Evolutionary conservation across 768 basidiomycete genomes (phyloP).

Genomic region (Naematelia encephala): DNA sequence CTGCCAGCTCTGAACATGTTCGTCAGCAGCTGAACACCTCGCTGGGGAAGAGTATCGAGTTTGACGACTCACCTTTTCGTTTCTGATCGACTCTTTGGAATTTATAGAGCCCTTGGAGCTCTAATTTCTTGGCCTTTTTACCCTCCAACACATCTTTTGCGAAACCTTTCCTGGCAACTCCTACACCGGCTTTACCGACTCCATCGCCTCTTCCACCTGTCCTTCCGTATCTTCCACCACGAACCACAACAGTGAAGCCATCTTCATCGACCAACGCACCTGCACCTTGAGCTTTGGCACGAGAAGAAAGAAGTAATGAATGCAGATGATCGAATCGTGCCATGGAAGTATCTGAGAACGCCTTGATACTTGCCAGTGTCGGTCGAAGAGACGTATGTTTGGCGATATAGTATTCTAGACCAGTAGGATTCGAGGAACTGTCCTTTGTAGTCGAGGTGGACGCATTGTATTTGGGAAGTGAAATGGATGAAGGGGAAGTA

Average conservation of each 20-base stretch:
- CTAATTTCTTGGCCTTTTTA: conserved; percentile 59
- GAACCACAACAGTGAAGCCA: conserved; percentile 89
- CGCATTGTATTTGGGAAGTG: not conserved
- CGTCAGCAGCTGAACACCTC: too few relatives aligned
- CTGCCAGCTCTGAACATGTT: conserved; percentile 56
- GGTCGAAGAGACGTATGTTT: conserved; percentile 69
- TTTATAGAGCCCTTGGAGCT: conserved; percentile 66
- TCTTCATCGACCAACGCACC: conserved; percentile 91
- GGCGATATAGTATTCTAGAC: conserved; percentile 68
- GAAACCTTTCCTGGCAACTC: conserved; percentile 63
- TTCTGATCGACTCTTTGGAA: conserved; percentile 91
- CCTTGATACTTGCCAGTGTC: conserved; percentile 66
- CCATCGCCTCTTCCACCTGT: conserved; percentile 76
- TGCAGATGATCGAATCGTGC: conserved; percentile 71
- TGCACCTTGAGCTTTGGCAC: conserved; percentile 56
- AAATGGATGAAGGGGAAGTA: conserved; percentile 6
- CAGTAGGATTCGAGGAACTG: conserved; percentile 51
- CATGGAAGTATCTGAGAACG: conserved; percentile 77
- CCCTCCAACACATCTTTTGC: conserved; percentile 45
- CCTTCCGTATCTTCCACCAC: conserved; percentile 84
- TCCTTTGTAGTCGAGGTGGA: conserved; percentile 2
- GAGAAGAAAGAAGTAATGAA: conserved; percentile 45
- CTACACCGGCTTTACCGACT: conserved; percentile 67
- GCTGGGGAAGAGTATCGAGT: too few relatives aligned
- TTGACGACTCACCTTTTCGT: conserved; percentile 71